Evolutionary conservation across 179 eudicot genomes (phyloP), one percentile per base, ranked within the genome.

Genomic region (Gypsophila paniculata): DNA sequence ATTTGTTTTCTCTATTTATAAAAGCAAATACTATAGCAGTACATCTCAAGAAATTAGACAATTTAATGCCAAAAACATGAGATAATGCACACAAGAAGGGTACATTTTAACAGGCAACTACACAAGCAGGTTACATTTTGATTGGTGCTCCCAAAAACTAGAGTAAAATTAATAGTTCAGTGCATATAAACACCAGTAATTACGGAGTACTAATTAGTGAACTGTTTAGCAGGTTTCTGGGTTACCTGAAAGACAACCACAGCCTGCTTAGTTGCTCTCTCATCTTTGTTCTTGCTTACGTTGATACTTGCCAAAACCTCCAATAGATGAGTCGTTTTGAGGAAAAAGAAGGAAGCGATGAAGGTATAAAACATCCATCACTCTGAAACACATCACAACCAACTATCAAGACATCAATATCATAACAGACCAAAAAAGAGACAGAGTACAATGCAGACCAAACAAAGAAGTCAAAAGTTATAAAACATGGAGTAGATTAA

Each of bases 21-120:
- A 46, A 46, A 46, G 0, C 52, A 7, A 46, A 46, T 46, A 46
- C 0, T 0, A 12, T 10, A 46, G 52, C 52, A 13, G 26, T 57
- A 57, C 25, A 21, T 21, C 19, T 57, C 26, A 22, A 21, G 13
- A 8, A 8, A 21, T 0, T 22, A 54, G 60, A 18, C 60, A 12
- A 18, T 51, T 11, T 58, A 59, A 25, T 8, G 48, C 63, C 22
- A 62, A 17, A 62, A n/a, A 10, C 2, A 7, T 13, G 65, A 61
- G 11, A 62, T 62, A 34, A 62, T 32, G 23, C 66, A 64, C 68
- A 64, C 68, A 38, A 38, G 29, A 23, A 6, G n/a, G 51, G 10
- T 34, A 39, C 23, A 36, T 1, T 36, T 36, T 36, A 14, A 32
- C 10, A 26, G 66, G 36, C 10, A 9, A 9, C 46, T 42, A 42